Evolutionary conservation across 1,284 basidiomycete genomes (phyloP), one percentile per base, ranked within the genome.

Genomic region (Ganoderma sinense): DNA sequence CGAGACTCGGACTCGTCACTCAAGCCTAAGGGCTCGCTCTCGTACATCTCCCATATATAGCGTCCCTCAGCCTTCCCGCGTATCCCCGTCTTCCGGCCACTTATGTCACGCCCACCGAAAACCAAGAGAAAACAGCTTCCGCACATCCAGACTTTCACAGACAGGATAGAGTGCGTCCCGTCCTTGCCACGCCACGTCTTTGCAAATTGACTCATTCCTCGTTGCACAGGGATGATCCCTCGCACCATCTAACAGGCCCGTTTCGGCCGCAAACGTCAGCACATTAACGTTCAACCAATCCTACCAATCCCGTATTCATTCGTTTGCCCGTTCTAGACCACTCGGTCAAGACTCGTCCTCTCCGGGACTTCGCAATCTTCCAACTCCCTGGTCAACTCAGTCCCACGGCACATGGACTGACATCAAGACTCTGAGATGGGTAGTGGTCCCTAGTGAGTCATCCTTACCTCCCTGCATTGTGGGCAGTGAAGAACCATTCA

Each of bases 391-490:
- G 75, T 77, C 74, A 7, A 75, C 71, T 1, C 58, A 74, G 36
- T 77, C 77, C 7, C 63, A 60, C 29, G 86, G 86, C 0, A 81
- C 88, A 65, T 82, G 78, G 82, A 72, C 80, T 6, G 87, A 88
- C 74, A 68, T 91, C 70, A 82, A 73, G 74, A 86, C 87, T 0
- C 81, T 86, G 10, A 80, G 89, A 73, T 97, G 95, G 95, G 91
- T 92, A 73, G 82, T 94, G 36, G 84, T 92, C 41, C 95, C 95
- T 36, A 80, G 94, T 94, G 73, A 65, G 87, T 84, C 1, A 10
- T 53, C 68, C 62, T 23, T 63, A 51, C 60, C 63, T 67, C 41
- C 16, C 2, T n/a, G 16, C 59, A n/a, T 43, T 29, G n/a, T 26
- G 45, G 13, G 18, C 20, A 23, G 51, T 36, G 26, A 41, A 20